A percentile compares a stretch with the other conserved stretches of the same genome.
Evolutionary conservation across 2,329 filamentous ascomycete genomes (phyloP).

Genomic region (Penicillium italicum): DNA sequence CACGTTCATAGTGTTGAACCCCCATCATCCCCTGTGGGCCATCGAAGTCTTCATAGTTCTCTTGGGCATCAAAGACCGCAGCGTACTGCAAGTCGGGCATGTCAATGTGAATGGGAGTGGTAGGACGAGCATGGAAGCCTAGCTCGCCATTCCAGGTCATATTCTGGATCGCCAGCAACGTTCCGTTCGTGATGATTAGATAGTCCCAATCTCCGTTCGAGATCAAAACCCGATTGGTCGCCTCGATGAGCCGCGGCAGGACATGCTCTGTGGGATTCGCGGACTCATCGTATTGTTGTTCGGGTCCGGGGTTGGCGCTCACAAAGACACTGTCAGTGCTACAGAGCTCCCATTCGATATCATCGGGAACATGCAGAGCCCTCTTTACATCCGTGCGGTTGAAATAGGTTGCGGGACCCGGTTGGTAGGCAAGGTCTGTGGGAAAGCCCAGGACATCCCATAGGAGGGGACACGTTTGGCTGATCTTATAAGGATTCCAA

Average conservation of each 20-base stretch:
- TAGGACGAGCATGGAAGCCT: constrained; percentile 68
- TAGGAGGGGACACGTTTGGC: constrained; percentile 65
- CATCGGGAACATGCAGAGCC: constrained; percentile 59
- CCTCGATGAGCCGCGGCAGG: constrained; percentile 39
- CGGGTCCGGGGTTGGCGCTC: constrained; percentile 37
- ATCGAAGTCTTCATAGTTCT: constrained; percentile 63
- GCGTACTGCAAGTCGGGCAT: constrained; percentile 56
- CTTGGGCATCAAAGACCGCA: constrained; percentile 44
- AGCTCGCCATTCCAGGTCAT: constrained; percentile 74
- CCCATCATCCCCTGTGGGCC: constrained; percentile 65
- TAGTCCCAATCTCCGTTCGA: constrained; percentile 71
- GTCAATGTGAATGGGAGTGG: constrained; percentile 38
- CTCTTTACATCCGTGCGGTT: constrained; percentile 66
- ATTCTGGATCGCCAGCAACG: constrained; percentile 71
- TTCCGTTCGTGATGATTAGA: constrained; percentile 66
- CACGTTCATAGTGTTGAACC: constrained; percentile 68
- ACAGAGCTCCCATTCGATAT: constrained; percentile 34
- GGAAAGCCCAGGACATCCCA: constrained; percentile 69
- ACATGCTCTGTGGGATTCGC: constrained; percentile 55
- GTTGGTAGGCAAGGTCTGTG: constrained; percentile 51
- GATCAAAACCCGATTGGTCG: constrained; percentile 69
- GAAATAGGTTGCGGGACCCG: constrained; percentile 63
- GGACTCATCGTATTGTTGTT: constrained; percentile 39
- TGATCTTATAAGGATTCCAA: constrained; percentile 72
- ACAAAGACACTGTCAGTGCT: constrained; percentile 45